Percentiles rank a stretch among this genome's conserved stretches.
Evolutionary conservation across 768 basidiomycete species (phyloP).

Genomic region (Chalciporus chontae): DNA sequence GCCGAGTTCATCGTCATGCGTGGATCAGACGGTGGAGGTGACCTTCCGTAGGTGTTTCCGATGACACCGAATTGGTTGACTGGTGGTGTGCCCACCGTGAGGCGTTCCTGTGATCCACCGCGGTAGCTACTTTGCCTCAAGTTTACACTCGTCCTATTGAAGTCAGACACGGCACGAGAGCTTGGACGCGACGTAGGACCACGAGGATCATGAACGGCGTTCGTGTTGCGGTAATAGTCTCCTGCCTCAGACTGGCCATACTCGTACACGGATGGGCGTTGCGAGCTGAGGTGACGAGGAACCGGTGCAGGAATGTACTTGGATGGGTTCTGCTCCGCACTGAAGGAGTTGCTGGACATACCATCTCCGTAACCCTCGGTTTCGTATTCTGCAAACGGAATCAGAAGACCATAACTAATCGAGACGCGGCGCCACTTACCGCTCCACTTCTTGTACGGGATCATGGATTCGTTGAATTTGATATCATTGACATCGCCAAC

Average conservation of each 20-base stretch:
- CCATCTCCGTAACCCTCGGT: slow-evolving; percentile 54
- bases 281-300: slow-evolving; percentile 36
- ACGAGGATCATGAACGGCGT: slow-evolving; percentile 34
- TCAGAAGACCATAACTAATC: slow-evolving; percentile 9
- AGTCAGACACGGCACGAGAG: slow-evolving; percentile 28
- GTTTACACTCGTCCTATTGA: slow-evolving; percentile 28
- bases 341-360: slow-evolving; percentile 45
- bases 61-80: slow-evolving; percentile 34
- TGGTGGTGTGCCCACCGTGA: slow-evolving; percentile 32
- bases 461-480: slow-evolving; percentile 73
- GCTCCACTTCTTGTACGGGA: slow-evolving; percentile 69
- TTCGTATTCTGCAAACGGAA: slow-evolving; percentile 50
- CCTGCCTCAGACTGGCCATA: slow-evolving; percentile 40
- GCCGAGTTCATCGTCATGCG: slow-evolving; percentile 46
- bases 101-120: slow-evolving; percentile 38
- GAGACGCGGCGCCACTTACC: slow-evolving; percentile 38
- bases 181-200: slow-evolving; percentile 28
- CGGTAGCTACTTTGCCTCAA: slow-evolving; percentile 24
- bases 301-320: slow-evolving; percentile 33
- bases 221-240: slow-evolving; percentile 62
- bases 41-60: slow-evolving; percentile 40
- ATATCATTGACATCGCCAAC: slow-evolving; percentile 53
- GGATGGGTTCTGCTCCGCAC: slow-evolving; percentile 26
- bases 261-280: slow-evolving; percentile 42
- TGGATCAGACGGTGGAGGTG: slow-evolving; percentile 39